Evolutionary conservation across 371 early-diverging fungal genomes (phyloP).

Genomic region (Mycotypha africana): DNA sequence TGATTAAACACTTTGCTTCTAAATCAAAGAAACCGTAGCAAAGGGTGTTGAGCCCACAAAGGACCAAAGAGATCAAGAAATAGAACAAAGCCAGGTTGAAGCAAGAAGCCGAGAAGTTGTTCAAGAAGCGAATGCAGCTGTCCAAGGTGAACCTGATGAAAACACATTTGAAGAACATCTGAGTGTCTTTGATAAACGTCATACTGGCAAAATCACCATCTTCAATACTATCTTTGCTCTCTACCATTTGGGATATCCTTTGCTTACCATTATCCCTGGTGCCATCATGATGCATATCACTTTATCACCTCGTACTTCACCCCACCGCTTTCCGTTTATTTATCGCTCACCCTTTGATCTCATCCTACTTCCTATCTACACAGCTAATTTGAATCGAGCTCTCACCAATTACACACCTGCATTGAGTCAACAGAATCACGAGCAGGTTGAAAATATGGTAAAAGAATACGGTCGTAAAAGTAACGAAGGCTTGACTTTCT

Average conservation of each 20-base stretch:
- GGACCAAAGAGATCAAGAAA: constrained; percentile 11
- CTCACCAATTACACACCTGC: constrained; percentile 20
- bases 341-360: constrained; percentile 34
- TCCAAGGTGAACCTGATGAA: constrained; percentile 2
- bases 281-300: constrained; percentile 35
- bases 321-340: constrained; percentile 35
- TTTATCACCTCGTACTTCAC: constrained; percentile 38
- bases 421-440: constrained; percentile 13
- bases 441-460: constrained; percentile 13
- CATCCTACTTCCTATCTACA: constrained; percentile 36
- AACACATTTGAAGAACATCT: constrained; percentile 10
- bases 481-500: constrained; percentile 24
- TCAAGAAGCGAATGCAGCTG: neutral
- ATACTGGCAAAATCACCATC: constrained; percentile 26
- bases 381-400: constrained; percentile 16
- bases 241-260: constrained; percentile 32
- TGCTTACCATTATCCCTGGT: constrained; percentile 29
- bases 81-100: neutral
- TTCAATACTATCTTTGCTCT: constrained; percentile 36
- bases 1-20: neutral
- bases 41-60: constrained; percentile 9
- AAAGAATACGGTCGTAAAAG: constrained; percentile 19
- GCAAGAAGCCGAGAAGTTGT: neutral
- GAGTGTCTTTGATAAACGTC: constrained; percentile 19
- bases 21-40: no score